Base-by-base conservation (phyloP, 225 moss, liverwort and hornwort genomes). In the Climacium dendroides region DNA sequence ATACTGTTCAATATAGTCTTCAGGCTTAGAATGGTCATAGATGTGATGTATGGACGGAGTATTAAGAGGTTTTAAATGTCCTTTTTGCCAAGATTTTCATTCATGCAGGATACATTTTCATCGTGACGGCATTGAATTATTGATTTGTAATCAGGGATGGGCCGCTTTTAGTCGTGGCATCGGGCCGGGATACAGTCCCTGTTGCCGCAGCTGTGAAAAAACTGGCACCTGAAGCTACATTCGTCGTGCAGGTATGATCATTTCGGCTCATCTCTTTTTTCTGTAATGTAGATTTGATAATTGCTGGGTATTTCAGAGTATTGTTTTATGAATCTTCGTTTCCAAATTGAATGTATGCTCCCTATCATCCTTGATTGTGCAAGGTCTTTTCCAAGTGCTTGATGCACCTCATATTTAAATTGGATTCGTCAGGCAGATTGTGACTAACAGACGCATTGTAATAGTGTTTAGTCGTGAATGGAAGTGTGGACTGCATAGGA, bases 151-250 rank as follows among this genome's bases (percentile, higher is more conserved):
- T 78, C 94, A 98, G 97, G 92, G 96, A 96, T 80, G 97, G 97
- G 62, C 97, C 97, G 57, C 95, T 98, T 91, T 94, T 98, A 87
- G 95, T 98, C 91, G 97, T 98, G 90, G 97, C 97, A 86, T 95
- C 97, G 83, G 97, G 97, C 67, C 95, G 96, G 82, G 97, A 98
- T 83, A 96, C 96, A 70, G 91, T 98, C n/a, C 87, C 95, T 88
- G 90, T 98, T 29, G 96, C 96, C 53, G 94, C 93, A 59, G 93
- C 94, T 83, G 96, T 98, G 85, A 98, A 96, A 90, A 96, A 89
- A 88, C 77, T 98, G 85, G 97, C 97, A 72, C 95, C 95, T 64
- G 95, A 95, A 87, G 94, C 95, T 85, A 96, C 96, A 74, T 98
- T 95, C 85, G 95, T 98, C 30, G 90, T 98, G 37, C 97, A 96